These are phyloP conservation scores for Aspergillus ustus DNA, from an alignment of 2,329 filamentous ascomycete species.

Conservation along the genomic window DNA sequence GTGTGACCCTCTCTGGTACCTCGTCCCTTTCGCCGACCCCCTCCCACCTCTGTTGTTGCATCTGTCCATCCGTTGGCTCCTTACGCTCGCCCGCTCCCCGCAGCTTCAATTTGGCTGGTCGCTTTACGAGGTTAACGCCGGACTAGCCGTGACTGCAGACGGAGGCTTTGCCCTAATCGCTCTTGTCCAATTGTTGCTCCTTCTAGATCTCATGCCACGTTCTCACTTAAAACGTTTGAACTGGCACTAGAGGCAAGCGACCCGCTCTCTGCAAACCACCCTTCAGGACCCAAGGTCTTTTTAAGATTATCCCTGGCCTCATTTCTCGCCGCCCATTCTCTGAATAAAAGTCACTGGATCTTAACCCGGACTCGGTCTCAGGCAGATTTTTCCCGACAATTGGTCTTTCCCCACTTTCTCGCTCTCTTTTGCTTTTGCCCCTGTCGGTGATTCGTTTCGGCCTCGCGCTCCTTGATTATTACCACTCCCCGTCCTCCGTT, in stretches of 20 bases:
- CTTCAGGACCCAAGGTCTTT: constrained; percentile 1
- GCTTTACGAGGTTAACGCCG: constrained; percentile 18
- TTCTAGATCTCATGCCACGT: constrained; percentile 29
- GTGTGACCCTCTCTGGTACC: background rate
- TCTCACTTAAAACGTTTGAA: constrained; percentile 27
- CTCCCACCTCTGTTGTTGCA: constrained; percentile 6
- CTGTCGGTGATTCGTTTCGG: background rate
- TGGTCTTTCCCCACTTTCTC: constrained; percentile 3
- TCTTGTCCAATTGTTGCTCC: constrained; percentile 29
- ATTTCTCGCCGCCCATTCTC: background rate
- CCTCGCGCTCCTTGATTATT: constrained; percentile 2
- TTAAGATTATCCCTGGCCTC: constrained; percentile 3
- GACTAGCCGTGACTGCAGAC: constrained; percentile 21
- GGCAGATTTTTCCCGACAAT: constrained; percentile 4
- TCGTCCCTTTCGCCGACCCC: background rate
- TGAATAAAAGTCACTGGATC: background rate
- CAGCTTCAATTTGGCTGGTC: constrained; percentile 18
- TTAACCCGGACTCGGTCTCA: background rate
- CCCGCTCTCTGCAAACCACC: constrained; percentile 20
- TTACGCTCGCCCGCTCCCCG: constrained; percentile 15
- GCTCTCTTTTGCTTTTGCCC: background rate
- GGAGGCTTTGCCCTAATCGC: constrained; percentile 24
- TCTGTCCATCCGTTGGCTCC: constrained; percentile 5
- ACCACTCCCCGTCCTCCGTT: constrained; percentile 17
- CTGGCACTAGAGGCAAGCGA: constrained; percentile 26